Evolutionary conservation across 2,329 filamentous ascomycete genomes (phyloP).

Genomic region (Microdochium paspali): DNA sequence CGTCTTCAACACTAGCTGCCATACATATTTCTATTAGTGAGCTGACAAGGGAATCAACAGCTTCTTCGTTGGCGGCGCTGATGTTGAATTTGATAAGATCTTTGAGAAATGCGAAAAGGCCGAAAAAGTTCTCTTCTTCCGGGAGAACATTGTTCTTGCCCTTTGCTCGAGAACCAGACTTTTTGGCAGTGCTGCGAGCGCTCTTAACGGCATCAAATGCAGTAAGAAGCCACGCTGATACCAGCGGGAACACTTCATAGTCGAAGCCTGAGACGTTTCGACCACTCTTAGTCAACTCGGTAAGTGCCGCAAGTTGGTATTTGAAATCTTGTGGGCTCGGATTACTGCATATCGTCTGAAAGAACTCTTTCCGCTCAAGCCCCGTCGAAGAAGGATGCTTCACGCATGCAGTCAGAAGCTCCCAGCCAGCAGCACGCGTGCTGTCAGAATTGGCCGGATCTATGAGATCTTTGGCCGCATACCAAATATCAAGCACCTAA

Average conservation of each 20-base stretch:
- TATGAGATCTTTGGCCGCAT: slow-evolving; percentile 56
- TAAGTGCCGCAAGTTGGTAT: slow-evolving; percentile 53
- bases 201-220: slow-evolving; percentile 42
- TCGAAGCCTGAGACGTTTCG: slow-evolving; percentile 58
- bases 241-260: slow-evolving; percentile 53
- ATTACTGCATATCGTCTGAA: slow-evolving; percentile 47
- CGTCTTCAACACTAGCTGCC: slow-evolving; percentile 53
- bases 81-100: slow-evolving; percentile 70
- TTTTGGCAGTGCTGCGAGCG: slow-evolving; percentile 42
- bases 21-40: slow-evolving; percentile 58
- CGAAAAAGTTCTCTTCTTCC: slow-evolving; percentile 53
- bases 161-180: slow-evolving; percentile 33
- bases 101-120: slow-evolving; percentile 55
- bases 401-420: slow-evolving; percentile 55
- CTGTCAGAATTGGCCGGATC: slow-evolving; percentile 42
- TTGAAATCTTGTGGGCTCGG: slow-evolving; percentile 55
- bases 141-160: slow-evolving; percentile 28
- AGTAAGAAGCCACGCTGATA: slow-evolving; percentile 50
- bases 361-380: slow-evolving; percentile 57
- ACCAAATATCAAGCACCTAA: slow-evolving; percentile 51
- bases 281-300: slow-evolving; percentile 51
- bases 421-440: slow-evolving; percentile 53
- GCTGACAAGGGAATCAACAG: slow-evolving; percentile 52
- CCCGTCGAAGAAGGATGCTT: slow-evolving; percentile 54
- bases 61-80: slow-evolving; percentile 54